Percentiles rank a stretch among this genome's conserved stretches.
Evolutionary conservation across 2,329 filamentous ascomycete species (phyloP).

Genomic region (Sporothrix inflata): DNA sequence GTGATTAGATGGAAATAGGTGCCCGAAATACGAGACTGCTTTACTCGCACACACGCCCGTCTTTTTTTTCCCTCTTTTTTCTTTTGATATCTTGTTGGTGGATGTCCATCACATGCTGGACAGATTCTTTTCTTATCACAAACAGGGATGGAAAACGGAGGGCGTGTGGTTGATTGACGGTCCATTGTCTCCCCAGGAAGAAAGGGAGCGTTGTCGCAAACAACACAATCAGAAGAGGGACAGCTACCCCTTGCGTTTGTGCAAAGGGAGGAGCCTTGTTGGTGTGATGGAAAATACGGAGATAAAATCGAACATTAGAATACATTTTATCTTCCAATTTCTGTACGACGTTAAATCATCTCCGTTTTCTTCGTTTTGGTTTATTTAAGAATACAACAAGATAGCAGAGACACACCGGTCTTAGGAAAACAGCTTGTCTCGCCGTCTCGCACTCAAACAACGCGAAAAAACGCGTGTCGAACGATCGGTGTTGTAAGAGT

Average conservation of each 20-base stretch:
- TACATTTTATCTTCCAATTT: not conserved
- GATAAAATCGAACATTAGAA: not conserved
- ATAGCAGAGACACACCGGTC: not conserved
- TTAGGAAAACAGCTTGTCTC: not conserved
- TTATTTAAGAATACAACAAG: not conserved
- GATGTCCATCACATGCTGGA: not conserved
- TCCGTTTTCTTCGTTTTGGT: not conserved
- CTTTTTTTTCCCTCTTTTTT: not conserved
- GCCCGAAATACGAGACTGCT: not conserved
- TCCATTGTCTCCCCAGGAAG: too few species aligned
- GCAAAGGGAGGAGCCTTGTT: not conserved
- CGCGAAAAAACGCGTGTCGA: conserved; percentile 1
- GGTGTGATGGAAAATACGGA: conserved; percentile 18
- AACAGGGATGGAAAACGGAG: conserved; percentile 9
- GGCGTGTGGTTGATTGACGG: not conserved
- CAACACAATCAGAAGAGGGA: not conserved
- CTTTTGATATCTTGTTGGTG: not conserved
- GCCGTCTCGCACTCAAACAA: not conserved
- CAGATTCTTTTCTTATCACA: not conserved
- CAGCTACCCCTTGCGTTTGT: conserved; percentile 3
- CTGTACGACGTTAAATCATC: not conserved
- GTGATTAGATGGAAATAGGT: not conserved
- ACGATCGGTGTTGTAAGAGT: not conserved
- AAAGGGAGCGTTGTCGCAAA: not conserved
- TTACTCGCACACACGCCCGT: not conserved